These are phyloP conservation scores for Mycena vitilis DNA, from an alignment of 768 basidiomycete genomes.

Conservation along the genomic window DNA sequence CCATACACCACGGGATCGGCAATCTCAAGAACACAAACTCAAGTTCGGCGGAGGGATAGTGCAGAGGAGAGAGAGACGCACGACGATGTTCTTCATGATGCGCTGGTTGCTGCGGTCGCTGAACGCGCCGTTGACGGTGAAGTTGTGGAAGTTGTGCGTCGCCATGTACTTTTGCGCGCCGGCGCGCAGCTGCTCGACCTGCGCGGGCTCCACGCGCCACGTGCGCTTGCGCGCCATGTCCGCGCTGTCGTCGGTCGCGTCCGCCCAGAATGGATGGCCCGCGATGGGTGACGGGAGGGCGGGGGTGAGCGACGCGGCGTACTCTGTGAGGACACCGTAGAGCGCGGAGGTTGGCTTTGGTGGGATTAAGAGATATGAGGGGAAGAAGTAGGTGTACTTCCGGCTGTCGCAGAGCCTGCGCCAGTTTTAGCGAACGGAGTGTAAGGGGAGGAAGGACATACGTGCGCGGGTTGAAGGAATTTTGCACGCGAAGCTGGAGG, in stretches of 20 bases:
- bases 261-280: slow-evolving; percentile 74
- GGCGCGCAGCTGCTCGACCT: slow-evolving; percentile 66
- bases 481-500: slow-evolving; percentile 73
- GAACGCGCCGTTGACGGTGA: slow-evolving; percentile 90
- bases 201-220: slow-evolving; percentile 72
- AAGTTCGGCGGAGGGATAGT: not conserved
- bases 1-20: slow-evolving; percentile 90
- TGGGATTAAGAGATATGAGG: slow-evolving; percentile 91
- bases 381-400: slow-evolving; percentile 98
- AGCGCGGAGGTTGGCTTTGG: slow-evolving; percentile 83
- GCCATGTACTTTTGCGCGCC: slow-evolving; percentile 79
- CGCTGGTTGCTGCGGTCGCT: slow-evolving; percentile 84
- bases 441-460: slow-evolving; percentile 47
- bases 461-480: slow-evolving; percentile 86
- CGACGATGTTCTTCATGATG: slow-evolving; percentile 91
- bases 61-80: slow-evolving; percentile 40
- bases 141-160: slow-evolving; percentile 98
- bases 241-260: slow-evolving; percentile 60
- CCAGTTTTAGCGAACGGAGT: slow-evolving; percentile 15
- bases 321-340: slow-evolving; percentile 54
- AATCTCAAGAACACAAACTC: slow-evolving; percentile 56
- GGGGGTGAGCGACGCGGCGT: slow-evolving; percentile 43
- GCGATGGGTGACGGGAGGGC: slow-evolving; percentile 34
- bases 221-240: slow-evolving; percentile 74
- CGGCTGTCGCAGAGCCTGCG: slow-evolving; percentile 90